phyloP scores from a whole-genome alignment of 176 grass and related monocot genomes.

The Olyra latifolia region DNA sequence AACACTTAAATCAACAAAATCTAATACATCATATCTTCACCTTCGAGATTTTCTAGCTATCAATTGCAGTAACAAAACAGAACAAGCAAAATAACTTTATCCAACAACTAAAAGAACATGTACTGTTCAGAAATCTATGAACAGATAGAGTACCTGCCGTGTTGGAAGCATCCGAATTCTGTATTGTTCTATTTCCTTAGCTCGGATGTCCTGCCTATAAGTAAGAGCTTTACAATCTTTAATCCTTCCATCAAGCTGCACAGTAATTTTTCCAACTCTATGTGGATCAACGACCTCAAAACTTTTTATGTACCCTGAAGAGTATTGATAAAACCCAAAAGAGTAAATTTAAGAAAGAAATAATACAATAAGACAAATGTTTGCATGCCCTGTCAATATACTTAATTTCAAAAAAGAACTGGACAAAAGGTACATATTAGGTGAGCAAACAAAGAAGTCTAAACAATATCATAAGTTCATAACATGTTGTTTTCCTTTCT shows the following conservation, averaged over 20 bases:
- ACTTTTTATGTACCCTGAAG: conserved; percentile 82
- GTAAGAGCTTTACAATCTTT: conserved; percentile 89
- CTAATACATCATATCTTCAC: not conserved
- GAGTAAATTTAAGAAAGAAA: conserved; percentile 1
- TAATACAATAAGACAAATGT: not conserved
- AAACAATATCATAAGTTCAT: not conserved
- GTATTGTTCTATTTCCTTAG: conserved; percentile 88
- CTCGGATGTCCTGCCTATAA: conserved; percentile 72
- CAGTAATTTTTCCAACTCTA: conserved; percentile 87
- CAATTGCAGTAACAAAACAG: not conserved
- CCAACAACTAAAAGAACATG: not conserved
- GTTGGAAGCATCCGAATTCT: conserved; percentile 79
- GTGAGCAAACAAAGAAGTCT: not conserved
- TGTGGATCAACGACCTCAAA: conserved; percentile 82
- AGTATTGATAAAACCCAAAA: not conserved
- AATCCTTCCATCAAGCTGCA: conserved; percentile 80
- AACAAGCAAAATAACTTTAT: not conserved
- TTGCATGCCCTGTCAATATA: not conserved
- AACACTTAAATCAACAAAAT: conserved; percentile 4
- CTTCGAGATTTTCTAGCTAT: not conserved
- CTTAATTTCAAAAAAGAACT: not conserved
- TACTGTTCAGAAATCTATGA: not conserved
- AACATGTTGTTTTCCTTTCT: not conserved
- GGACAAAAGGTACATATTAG: not conserved
- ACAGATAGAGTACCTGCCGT: conserved; percentile 56